Evolutionary conservation across 208 protist genomes (phyloP), one percentile per base, ranked within the genome.

Genomic region (Phytomonas francai): DNA sequence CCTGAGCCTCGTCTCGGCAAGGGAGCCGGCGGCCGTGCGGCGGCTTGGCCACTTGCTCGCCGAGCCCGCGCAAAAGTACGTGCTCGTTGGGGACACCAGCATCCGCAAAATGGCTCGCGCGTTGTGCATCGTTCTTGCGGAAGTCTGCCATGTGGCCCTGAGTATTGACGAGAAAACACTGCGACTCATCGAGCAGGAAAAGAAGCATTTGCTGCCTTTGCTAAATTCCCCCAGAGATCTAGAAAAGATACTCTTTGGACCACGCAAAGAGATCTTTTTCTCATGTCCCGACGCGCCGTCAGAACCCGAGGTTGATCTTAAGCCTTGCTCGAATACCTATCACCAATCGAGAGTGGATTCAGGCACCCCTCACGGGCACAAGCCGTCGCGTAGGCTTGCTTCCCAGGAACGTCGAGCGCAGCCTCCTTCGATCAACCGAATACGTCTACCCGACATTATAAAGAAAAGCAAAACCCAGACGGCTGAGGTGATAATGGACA

Each of bases 41-140:
- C 72, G 65, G 28, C 33, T 74, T 14, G 51, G 64, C 8, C 36
- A 28, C 12, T 59, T 74, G 63, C 51, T 78, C 39, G 58, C 16
- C 28, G 71, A 63, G 27, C 67, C 62, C 4, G 73, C 78, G 3
- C 65, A 77, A 16, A 78, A 84, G n/a, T 91, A 86, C 67, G 79
- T 86, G 22, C 68, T 75, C 1, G 77, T 83, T 6, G 89, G 89
- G 12, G 89, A 95, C 72, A 81, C 81, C 7, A 78, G 78, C 0
- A 89, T 79, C 67, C 81, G 89, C 57, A 86, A 85, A 59, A 93
- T 95, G 89, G 84, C 87, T 19, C 81, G 89, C 16, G 80, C 85
- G 12, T 68, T 95, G 27, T 86, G 75, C 71, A 84, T 85, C 30
- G 75, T 86, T n/a, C 70, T 95, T n/a, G 74, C 75, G 29, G 59